These are phyloP conservation scores for Sclerotinia borealis DNA, from an alignment of 2,329 filamentous ascomycete species.

Conservation along the genomic window DNA sequence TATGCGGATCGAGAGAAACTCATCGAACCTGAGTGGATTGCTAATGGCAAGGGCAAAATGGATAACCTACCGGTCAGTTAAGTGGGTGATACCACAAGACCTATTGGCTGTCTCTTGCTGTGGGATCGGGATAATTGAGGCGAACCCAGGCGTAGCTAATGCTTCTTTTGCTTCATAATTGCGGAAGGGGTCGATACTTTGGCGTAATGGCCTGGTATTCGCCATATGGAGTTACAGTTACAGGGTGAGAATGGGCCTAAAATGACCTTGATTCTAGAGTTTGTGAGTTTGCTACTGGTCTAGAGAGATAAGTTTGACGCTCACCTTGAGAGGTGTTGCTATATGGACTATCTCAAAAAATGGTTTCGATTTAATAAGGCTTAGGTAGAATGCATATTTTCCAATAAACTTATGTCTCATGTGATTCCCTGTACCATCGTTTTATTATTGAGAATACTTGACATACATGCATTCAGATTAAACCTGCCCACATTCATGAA, in stretches of 20 bases:
- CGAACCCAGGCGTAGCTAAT: not conserved
- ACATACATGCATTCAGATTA: too few species aligned
- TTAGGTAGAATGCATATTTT: constrained; percentile 3
- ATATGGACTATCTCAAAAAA: not conserved
- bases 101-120: not conserved
- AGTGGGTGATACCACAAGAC: constrained; percentile 29
- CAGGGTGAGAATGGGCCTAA: constrained; percentile 15
- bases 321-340: not conserved
- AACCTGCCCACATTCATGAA: too few species aligned
- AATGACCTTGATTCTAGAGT: constrained; percentile 6
- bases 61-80: constrained; percentile 55
- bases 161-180: constrained; percentile 15
- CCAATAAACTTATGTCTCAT: not conserved
- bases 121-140: not conserved
- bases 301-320: constrained; percentile 10
- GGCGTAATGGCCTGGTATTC: constrained; percentile 12
- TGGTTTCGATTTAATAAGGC: not conserved
- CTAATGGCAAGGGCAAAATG: constrained; percentile 63
- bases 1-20: constrained; percentile 69
- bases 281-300: constrained; percentile 13
- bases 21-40: constrained; percentile 69
- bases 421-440: not conserved
- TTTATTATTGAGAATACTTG: not conserved
- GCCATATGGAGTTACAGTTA: constrained; percentile 18
- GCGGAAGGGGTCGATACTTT: constrained; percentile 15